A percentile compares a stretch with the other conserved stretches of the same genome.
phyloP scores from a whole-genome alignment of 352 stramenopile genomes.

The Phytophthora sp. region DNA sequence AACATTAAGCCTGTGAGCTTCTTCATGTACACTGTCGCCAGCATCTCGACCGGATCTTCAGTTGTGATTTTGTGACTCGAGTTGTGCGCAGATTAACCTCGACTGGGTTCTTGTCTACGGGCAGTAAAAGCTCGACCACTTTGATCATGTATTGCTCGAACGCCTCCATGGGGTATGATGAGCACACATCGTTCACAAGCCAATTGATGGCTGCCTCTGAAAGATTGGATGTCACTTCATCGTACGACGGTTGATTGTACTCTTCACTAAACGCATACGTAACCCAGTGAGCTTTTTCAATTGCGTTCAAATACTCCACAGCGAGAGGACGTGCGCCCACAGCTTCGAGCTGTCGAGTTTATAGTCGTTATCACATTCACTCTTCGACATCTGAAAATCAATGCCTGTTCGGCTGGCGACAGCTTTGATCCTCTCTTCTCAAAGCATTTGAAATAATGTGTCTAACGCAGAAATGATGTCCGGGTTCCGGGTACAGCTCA shows the following conservation, averaged over 20 bases:
- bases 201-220: conserved; percentile 3
- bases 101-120: not conserved
- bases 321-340: not conserved
- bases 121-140: conserved; percentile 3
- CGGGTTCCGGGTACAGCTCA: not conserved
- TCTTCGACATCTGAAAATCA: conserved; percentile 2
- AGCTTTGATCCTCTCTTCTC: not conserved
- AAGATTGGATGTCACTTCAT: conserved; percentile 10
- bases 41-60: too few relatives aligned
- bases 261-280: conserved; percentile 5
- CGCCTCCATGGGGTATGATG: not conserved
- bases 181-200: not conserved
- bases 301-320: not conserved
- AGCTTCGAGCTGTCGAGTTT: conserved; percentile 13
- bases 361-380: conserved; percentile 5
- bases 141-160: conserved; percentile 19
- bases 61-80: too few relatives aligned
- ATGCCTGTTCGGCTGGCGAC: not conserved
- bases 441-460: conserved; percentile 1
- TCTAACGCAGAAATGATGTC: not conserved
- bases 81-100: not conserved
- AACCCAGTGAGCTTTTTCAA: conserved; percentile 6
- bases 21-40: too few relatives aligned
- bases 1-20: too few relatives aligned
- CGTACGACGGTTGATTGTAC: conserved; percentile 9